Base-by-base conservation (phyloP, 352 stramenopile species). In the Phytophthora quininea region DNA sequence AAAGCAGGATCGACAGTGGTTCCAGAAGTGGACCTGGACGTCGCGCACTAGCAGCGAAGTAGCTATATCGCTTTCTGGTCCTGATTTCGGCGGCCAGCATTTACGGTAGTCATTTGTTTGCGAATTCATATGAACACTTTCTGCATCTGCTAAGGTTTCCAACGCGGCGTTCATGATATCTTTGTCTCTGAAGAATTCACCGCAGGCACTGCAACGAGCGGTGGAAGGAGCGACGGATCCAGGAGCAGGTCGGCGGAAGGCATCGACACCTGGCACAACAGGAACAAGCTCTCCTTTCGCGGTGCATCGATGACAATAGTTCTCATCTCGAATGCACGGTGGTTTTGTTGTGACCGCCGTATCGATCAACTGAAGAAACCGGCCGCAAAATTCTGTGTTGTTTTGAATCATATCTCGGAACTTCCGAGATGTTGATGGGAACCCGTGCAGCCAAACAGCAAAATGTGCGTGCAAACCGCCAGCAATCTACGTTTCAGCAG, bases 391-490 rank as follows among this genome's bases (percentile, higher is more conserved):
- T 1, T 31, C 30, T 4, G 4, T 5, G 27, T 27, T 15, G 19
- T 48, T 15, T 7, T 27, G 42, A 27, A 7, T 57, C 54, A 24
- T 35, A 4, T 12, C 10, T 15, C 5, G 53, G 32, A 1, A 29
- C n/a, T 3, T n/a, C 4, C 11, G 11, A 29, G n/a, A 64, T 2
- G 24, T 2, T 38, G 64, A 58, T 0, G 59, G 62, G 46, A 79
- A 75, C 3, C 52, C 71, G 47, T 74, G 57, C 0, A 76, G 31
- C 71, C 67, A 76, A 0, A 79, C 45, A 1, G 57, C 68, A 46
- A 76, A 63, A 31, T 72, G 67, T 1, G 60, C 60, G 35, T 76
- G 72, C 0, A 80, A 24, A 50, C 74, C 60, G 12, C 72, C 67
- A 12, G 68, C 53, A 2, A 63, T 19, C 53, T 80, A 64, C 0